Evolutionary conservation across 73 alveolate genomes (phyloP).

Genomic region (Paramecium caudatum): DNA sequence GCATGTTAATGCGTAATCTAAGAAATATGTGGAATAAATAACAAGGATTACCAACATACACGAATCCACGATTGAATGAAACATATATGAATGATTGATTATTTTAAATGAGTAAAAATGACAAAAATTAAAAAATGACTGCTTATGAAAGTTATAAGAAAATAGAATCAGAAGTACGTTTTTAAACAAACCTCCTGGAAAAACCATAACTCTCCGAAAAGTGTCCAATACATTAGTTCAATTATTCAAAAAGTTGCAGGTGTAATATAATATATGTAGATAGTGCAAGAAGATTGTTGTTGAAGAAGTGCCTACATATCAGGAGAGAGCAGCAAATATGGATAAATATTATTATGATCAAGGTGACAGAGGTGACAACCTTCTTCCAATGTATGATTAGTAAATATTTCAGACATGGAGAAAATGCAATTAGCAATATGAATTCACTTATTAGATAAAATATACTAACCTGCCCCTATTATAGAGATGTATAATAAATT

Average conservation of each 20-base stretch:
- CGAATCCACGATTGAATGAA: constrained; percentile 53
- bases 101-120: constrained; percentile 48
- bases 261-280: constrained; percentile 25
- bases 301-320: constrained; percentile 23
- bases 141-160: constrained; percentile 58
- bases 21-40: constrained; percentile 27
- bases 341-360: constrained; percentile 54
- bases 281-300: constrained; percentile 46
- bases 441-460: constrained; percentile 84
- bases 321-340: constrained; percentile 36
- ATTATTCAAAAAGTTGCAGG: constrained; percentile 62
- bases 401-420: constrained; percentile 35
- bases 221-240: constrained; percentile 57
- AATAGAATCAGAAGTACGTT: constrained; percentile 37
- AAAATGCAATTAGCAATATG: constrained; percentile 72
- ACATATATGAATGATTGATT: constrained; percentile 61
- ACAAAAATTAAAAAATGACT: constrained; percentile 63
- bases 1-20: constrained; percentile 80
- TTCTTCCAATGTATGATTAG: constrained; percentile 18
- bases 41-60: background rate
- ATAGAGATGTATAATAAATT: constrained; percentile 82
- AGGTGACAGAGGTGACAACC: constrained; percentile 64
- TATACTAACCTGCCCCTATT: constrained; percentile 81
- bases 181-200: constrained; percentile 31
- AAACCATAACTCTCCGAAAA: background rate